These are phyloP conservation scores for Taxawa tesnikishii DNA, from an alignment of 2,329 filamentous ascomycete species.

Conservation along the genomic window DNA sequence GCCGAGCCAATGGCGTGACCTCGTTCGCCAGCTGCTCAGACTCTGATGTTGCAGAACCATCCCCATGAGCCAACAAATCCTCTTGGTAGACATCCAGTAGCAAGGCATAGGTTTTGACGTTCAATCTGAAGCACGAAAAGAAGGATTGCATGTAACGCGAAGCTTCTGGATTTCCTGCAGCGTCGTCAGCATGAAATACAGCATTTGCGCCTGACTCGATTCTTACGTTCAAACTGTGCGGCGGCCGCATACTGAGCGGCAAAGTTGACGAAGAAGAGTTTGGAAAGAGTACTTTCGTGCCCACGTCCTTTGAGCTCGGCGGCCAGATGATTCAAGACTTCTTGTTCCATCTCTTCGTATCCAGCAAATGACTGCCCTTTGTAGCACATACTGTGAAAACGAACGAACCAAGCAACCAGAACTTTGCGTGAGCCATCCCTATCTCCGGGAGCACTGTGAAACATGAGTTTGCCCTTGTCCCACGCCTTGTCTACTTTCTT, in stretches of 20 bases:
- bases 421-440: constrained; percentile 47
- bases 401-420: constrained; percentile 70
- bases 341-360: constrained; percentile 71
- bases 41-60: background rate
- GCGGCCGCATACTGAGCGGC: constrained; percentile 66
- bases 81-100: constrained; percentile 58
- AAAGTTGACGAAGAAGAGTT: constrained; percentile 77
- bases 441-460: constrained; percentile 23
- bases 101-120: constrained; percentile 62
- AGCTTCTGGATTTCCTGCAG: constrained; percentile 10
- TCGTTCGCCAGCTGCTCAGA: constrained; percentile 30
- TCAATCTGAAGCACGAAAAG: constrained; percentile 61
- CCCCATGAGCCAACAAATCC: constrained; percentile 18
- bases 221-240: constrained; percentile 45
- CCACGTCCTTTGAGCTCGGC: constrained; percentile 59
- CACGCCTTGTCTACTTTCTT: constrained; percentile 48
- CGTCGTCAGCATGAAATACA: constrained; percentile 14
- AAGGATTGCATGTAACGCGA: constrained; percentile 25
- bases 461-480: constrained; percentile 41
- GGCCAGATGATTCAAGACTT: constrained; percentile 68
- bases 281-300: constrained; percentile 55
- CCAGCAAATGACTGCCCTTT: constrained; percentile 62
- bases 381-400: constrained; percentile 75
- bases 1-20: constrained; percentile 45
- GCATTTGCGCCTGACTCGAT: constrained; percentile 34